These are phyloP conservation scores for Geotrichum histeridarum DNA, from an alignment of 1,139 yeast genomes.

Conservation along the genomic window DNA sequence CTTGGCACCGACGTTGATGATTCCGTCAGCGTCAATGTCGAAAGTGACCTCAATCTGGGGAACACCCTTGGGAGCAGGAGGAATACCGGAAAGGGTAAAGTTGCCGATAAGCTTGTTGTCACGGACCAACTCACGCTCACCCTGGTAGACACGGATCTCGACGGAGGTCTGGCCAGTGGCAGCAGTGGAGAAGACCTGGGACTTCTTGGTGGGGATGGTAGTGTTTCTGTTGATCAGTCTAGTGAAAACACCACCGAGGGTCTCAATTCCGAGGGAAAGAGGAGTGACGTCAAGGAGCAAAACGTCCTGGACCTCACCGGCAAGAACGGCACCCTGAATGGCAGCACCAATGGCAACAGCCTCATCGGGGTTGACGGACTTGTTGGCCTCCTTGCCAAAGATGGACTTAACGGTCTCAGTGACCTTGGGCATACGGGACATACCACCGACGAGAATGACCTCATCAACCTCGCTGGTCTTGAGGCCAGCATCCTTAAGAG, in stretches of 20 bases:
- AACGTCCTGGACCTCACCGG: conserved; percentile 97
- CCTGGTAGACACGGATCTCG: conserved; percentile 98
- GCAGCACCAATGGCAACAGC: conserved; percentile 99
- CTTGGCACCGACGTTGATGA: conserved; percentile 96
- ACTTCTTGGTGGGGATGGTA: conserved; percentile 94
- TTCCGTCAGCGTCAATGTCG: conserved; percentile 98
- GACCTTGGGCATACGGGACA: conserved; percentile 99
- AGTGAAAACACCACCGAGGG: conserved; percentile 98
- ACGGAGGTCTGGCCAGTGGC: conserved; percentile 99
- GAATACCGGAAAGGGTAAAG: conserved; percentile 92
- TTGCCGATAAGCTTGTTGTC: conserved; percentile 98
- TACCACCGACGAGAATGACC: conserved; percentile 98
- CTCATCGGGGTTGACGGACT: conserved; percentile 99
- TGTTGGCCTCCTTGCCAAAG: conserved; percentile 94
- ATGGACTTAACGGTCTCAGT: conserved; percentile 89
- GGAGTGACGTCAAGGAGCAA: conserved; percentile 95
- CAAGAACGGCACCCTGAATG: conserved; percentile 97
- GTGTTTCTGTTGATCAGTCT: conserved; percentile 97
- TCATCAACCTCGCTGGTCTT: conserved; percentile 84
- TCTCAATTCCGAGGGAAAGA: conserved; percentile 95
- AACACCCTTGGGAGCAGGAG: conserved; percentile 98
- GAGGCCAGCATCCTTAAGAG: conserved; percentile 91
- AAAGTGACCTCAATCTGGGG: conserved; percentile 98
- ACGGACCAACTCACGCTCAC: conserved; percentile 98
- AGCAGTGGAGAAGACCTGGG: conserved; percentile 97